phyloP scores from a whole-genome alignment of 163 green algal species.

The Prototheca cutis region DNA sequence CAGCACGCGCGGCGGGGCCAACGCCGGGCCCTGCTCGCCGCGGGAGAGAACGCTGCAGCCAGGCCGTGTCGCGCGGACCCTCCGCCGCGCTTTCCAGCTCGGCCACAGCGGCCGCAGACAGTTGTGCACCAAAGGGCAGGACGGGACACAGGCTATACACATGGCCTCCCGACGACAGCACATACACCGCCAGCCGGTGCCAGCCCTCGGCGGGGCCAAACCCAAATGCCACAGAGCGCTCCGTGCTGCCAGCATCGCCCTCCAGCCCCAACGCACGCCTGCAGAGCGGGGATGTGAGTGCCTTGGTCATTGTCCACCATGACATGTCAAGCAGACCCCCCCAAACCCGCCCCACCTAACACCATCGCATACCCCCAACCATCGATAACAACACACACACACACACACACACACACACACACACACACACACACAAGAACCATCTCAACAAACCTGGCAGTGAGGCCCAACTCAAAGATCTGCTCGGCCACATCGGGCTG shows the following conservation, averaged over 20 bases:
- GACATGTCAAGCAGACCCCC: too few species aligned
- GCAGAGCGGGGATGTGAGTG: too few species aligned
- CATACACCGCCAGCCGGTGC: conserved; percentile 24
- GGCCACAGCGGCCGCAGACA: neutral
- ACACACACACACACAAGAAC: too few species aligned
- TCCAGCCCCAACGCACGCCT: neutral
- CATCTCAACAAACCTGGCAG: conserved; percentile 1
- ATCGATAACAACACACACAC: too few species aligned
- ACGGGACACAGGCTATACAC: conserved; percentile 29
- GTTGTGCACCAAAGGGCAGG: conserved; percentile 20
- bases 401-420: too few species aligned
- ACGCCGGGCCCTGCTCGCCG: neutral
- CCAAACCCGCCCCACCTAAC: too few species aligned
- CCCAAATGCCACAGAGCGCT: conserved; percentile 12
- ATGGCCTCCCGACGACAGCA: conserved; percentile 19
- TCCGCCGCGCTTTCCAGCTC: too few species aligned
- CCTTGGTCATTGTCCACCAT: too few species aligned
- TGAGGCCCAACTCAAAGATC: conserved; percentile 29
- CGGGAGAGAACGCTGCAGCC: conserved; percentile 21
- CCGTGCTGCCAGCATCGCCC: neutral
- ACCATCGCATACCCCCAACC: too few species aligned
- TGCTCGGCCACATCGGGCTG: conserved; percentile 22
- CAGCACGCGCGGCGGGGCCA: neutral
- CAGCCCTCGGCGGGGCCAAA: conserved; percentile 15
- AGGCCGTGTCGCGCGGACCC: too few species aligned